phyloP scores from a whole-genome alignment of 2,329 filamentous ascomycete genomes.

The Leptosphaerulina australis region DNA sequence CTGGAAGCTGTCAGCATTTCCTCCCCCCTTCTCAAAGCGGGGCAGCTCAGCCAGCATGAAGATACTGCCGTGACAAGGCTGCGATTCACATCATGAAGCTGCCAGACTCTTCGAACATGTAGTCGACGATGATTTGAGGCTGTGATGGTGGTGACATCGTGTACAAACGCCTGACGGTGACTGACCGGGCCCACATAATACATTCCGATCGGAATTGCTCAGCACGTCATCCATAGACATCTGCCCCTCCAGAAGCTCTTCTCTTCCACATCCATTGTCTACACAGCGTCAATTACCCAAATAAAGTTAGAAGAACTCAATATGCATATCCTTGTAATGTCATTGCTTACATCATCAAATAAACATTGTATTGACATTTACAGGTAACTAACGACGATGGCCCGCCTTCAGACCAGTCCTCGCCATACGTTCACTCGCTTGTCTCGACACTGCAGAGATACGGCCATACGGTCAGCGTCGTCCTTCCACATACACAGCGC shows the following conservation, averaged over 20 bases:
- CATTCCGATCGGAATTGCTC: conserved; percentile 25
- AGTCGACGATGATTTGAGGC: too few relatives aligned
- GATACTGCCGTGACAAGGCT: conserved; percentile 2
- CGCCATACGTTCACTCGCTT: conserved; percentile 56
- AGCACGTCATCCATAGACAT: conserved; percentile 19
- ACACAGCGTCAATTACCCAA: conserved; percentile 12
- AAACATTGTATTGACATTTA: conserved; percentile 2
- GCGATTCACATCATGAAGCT: not conserved
- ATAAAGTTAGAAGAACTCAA: conserved; percentile 6
- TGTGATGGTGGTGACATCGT: not conserved
- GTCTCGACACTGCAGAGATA: conserved; percentile 59
- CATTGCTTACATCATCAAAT: not conserved
- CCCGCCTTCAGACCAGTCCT: conserved; percentile 57
- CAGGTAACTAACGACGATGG: conserved; percentile 60
- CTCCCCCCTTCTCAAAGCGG: not conserved
- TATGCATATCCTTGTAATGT: conserved; percentile 50
- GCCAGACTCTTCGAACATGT: not conserved
- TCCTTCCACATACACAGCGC: conserved; percentile 87
- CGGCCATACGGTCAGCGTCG: conserved; percentile 88
- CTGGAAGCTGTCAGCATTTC: not conserved
- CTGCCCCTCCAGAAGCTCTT: conserved; percentile 24
- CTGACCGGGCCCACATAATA: not conserved
- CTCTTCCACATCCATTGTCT: conserved; percentile 4
- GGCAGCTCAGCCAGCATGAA: not conserved
- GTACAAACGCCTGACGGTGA: not conserved